Base-by-base conservation (phyloP, 2,329 filamentous ascomycete species). In the Diaporthe amygdali region DNA sequence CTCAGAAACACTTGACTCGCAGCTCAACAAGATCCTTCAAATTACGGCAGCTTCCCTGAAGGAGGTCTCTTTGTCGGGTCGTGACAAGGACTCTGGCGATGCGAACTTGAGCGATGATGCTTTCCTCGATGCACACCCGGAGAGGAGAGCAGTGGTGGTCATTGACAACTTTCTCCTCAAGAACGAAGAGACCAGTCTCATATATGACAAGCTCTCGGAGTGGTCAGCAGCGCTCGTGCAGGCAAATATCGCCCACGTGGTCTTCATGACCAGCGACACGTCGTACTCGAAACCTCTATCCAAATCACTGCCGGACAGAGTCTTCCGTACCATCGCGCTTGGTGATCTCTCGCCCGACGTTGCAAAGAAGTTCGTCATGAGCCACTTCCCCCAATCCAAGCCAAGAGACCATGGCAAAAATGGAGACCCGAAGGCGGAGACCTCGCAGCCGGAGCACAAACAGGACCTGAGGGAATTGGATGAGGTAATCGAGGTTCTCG, bases 111-210 rank as follows among this genome's bases (percentile, higher is more conserved):
- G 89, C 0, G 93, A 96, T 46, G 96, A 98, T 75, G 94, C 96
- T 67, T 98, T 93, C 80, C 87, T 98, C 2, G 95, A 98, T 78
- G 92, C 93, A 0, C 95, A 98, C 78, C 95, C 96, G 0, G 95
- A 98, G 78, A 87, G 86, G 69, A 85, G 95, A 27, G 92, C 95
- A 0, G 92, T 98, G 6, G 90, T 98, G 5, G 91, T 98, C 10
- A 93, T 98, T 68, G 94, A 97, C 79, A 97, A 97, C 79, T 98
- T 97, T 82, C 81, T 97, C 15, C 92, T 96, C 83, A 96, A 95
- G 82, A 91, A 86, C 68, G 88, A 92, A 44, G 90, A 92, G 34
- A 87, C 86, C 70, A 84, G 84, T 46, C 83, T 92, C n/a, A 86
- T 95, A 25, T 93, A 94, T 71, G 92, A 95, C 74, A 94, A 94